Base-by-base conservation (phyloP, 2,329 filamentous ascomycete genomes). In the Phoma sp. region DNA sequence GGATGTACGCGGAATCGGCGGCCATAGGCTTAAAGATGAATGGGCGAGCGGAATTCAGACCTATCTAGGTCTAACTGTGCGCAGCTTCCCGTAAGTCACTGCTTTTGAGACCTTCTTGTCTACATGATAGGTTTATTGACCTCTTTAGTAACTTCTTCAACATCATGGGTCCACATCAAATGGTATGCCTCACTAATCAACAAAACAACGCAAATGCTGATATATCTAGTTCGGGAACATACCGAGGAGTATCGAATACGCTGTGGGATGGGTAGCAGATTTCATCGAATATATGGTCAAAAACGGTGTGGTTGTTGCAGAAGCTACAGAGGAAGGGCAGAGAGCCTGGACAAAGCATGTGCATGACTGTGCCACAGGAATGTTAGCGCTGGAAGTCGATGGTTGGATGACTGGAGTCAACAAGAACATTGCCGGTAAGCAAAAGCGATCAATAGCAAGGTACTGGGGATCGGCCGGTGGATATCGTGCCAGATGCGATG, bases 371-470 rank as follows among this genome's bases (percentile, higher is more conserved):
- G 75, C 76, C 0, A 65, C 77, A 32, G 80, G 80, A 0, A 53
- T 79, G 8, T 59, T 83, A 24, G 71, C 75, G 0, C 79, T 79
- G 53, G 75, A 82, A 56, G 78, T 82, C 0, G 80, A 83, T 55
- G 78, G 75, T 1, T 84, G 81, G 82, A 82, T 83, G 80, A 83
- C 80, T 2, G 82, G 81, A 0, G 78, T 83, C 1, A 83, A 83
- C 58, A 80, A 74, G 58, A 82, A 83, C 52, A 60, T 83, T 30
- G 69, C 72, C 13, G 61, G 60, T 7, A 61, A 61, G 69, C 72
- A 77, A 59, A 76, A 75, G 55, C 70, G 80, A 40, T 77, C 70
- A 7, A 73, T 83, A 58, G 76, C 77, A 3, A 68, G 80, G 40
- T 83, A 83, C 52, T 74, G 74, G 27, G 80, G 80, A 0, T 71